Base-by-base conservation (phyloP, 257 asterid genomes). In the Nicotiana tabacum region DNA sequence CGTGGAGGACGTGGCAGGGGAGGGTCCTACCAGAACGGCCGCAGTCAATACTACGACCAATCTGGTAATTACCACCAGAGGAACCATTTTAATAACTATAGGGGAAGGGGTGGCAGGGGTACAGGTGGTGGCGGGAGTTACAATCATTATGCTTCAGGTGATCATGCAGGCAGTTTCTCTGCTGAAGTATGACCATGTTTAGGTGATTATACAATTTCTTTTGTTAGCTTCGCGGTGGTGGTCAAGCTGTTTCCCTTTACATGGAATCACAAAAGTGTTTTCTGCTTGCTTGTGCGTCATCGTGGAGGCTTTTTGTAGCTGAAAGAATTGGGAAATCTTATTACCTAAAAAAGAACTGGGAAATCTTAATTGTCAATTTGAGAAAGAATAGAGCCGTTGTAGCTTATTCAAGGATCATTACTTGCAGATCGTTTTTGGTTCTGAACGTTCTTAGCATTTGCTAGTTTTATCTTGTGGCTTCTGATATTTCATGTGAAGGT, bases 61-160 rank as follows among this genome's bases (percentile, higher is more conserved):
- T 84, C 88, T 2, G 89, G 92, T 9, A 90, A 88, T 57, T 91
- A 92, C 82, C 80, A 90, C 77, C 91, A 85, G 15, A 85, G 97
- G 86, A 87, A 83, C 88, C 86, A 84, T 39, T 39, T 39, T 77
- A 81, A 87, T 86, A 86, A 87, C 77, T 87, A 77, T 86, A 85
- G 97, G 89, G 94, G 95, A 78, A 86, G 98, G 81, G 95, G 98
- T 11, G 91, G 96, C 77, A 88, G 97, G 84, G 97, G 97, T 82
- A 86, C 88, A 85, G 87, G 87, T 60, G 68, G 43, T 46, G 84
- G 89, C 1, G 96, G 92, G 30, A 87, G 85, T 80, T 83, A 87
- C 72, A 83, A 72, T 68, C 74, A 90, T 82, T 83, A 84, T 17
- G 89, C 87, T 48, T 60, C 84, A 16, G 80, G 87, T 13, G 91